Base-by-base conservation (phyloP, 192 early-diverging fungal genomes). In the Coemansia sp. region DNA sequence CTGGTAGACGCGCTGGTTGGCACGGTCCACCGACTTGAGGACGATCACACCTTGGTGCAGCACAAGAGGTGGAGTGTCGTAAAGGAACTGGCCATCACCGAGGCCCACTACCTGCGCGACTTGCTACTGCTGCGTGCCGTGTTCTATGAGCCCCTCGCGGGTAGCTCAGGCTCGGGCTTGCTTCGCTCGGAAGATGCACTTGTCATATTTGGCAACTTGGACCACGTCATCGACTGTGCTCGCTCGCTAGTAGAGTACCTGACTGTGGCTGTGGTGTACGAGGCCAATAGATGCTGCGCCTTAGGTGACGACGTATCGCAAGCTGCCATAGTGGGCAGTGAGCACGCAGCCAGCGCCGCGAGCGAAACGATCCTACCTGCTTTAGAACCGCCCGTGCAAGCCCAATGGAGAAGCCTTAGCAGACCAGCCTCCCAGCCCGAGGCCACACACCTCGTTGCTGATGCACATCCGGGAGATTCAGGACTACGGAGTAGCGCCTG, bases 151-250 rank as follows among this genome's bases (percentile, higher is more conserved):
- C 69, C 85, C 7, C 84, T 87, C 43, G 77, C 83, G 34, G 72
- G 69, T 6, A 61, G 56, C 14, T 66, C 69, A 1, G 72, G 75
- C 35, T 64, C 77, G 12, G 50, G 59, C 1, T 64, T 82, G 21
- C 84, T 90, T 31, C 82, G 86, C 21, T 64, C 68, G 34, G 81
- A 80, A 14, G 93, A 94, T 55, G 80, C 86, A 21, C 88, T 87
- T 66, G 70, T 81, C 6, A 71, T 97, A 14, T 97, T 95, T 73
- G 86, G 83, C 57, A 94, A 95, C 76, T 76, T 97, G 35, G 85
- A 87, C 10, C 85, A 85, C 4, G 85, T 97, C 13, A 87, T 94
- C 34, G 75, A 76, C 20, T 85, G 89, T 57, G 88, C 90, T 16
- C 68, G 78, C 12, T 78, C 84, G n/a, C 82, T 94, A 45, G 72